Base-by-base conservation (phyloP, 2,329 filamentous ascomycete genomes). In the Hypoxylon sp. region DNA sequence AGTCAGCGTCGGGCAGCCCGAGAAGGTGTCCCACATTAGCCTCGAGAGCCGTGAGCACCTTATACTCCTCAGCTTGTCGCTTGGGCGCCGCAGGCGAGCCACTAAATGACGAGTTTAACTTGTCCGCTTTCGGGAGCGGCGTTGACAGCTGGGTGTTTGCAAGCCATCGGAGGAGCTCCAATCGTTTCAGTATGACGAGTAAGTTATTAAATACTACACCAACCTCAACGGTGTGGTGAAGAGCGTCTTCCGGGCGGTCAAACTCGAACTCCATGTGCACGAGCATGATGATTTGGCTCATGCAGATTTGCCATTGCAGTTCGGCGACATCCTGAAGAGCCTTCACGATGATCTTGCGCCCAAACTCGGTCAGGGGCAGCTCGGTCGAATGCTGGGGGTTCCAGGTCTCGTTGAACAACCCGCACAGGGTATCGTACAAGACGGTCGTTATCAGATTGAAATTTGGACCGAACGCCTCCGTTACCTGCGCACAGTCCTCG, bases 191-290 rank as follows among this genome's bases (percentile, higher is more conserved):
- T 53, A 88, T 83, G n/a, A 81, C 78, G 27, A 95, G 79, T 4
- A 97, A 80, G 42, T 84, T 81, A 68, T 85, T 77, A 75, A 89
- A 94, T 29, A 94, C 85, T 1, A 79, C 77, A 46, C 89, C 85
- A 56, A 95, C 88, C 23, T 88, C 84, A 7, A 90, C 78, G 17
- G 81, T 76, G 33, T 80, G 75, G 63, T 84, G 82, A 27, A 87
- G 78, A 2, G 85, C 85, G 13, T 90, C 84, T 35, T 91, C 87
- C 37, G 88, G 86, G 63, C 87, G 84, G 55, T 93, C 89, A 49
- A 91, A 84, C 70, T 95, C 91, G 33, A 88, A 88, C 72, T 95
- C 89, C 81, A 98, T 89, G 73, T 97, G 92, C 8, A 95, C 83
- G 13, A 96, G 81, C 5, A 99, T 81, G 2, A 95, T 82, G 2